A percentile compares a stretch with the other conserved stretches of the same genome.
Evolutionary conservation across 2,329 filamentous ascomycete genomes (phyloP).

Genomic region (Nemania serpens): DNA sequence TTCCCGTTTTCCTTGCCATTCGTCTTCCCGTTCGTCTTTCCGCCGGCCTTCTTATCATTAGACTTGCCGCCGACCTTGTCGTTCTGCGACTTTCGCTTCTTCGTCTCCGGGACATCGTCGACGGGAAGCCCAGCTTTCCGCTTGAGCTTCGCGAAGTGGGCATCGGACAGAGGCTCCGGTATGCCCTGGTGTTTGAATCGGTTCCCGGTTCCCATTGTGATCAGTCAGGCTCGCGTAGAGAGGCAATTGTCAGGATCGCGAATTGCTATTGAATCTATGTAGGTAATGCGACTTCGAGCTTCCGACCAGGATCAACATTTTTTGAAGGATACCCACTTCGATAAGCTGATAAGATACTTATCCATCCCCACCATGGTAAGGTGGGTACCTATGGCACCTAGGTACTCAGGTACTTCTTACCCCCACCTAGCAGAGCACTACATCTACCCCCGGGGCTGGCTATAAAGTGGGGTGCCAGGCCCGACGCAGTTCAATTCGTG

Average conservation of each 20-base stretch:
- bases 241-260: not conserved
- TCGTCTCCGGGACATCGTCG: conserved; percentile 63
- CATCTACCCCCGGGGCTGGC: conserved; percentile 7
- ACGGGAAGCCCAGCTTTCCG: conserved; percentile 78
- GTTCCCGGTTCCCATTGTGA: conserved; percentile 82
- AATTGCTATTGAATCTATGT: not conserved
- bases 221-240: not conserved
- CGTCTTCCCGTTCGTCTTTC: conserved; percentile 32
- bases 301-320: conserved; percentile 33
- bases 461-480: conserved; percentile 33
- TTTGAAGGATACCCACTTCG: conserved; percentile 25
- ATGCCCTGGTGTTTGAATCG: conserved; percentile 88
- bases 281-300: conserved; percentile 16
- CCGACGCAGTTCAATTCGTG: conserved; percentile 5
- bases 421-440: not conserved
- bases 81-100: conserved; percentile 56
- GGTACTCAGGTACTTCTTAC: not conserved
- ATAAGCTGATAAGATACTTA: conserved; percentile 40
- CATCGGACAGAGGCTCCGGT: conserved; percentile 81
- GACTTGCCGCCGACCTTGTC: conserved; percentile 34
- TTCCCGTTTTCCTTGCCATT: conserved; percentile 44
- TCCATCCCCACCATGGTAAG: not conserved
- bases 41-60: conserved; percentile 39
- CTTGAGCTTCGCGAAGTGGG: conserved; percentile 78
- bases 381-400: not conserved